Conservation (phyloP, 352 stramenopile genomes). For the Globisporangium acanthophoron region DNA sequence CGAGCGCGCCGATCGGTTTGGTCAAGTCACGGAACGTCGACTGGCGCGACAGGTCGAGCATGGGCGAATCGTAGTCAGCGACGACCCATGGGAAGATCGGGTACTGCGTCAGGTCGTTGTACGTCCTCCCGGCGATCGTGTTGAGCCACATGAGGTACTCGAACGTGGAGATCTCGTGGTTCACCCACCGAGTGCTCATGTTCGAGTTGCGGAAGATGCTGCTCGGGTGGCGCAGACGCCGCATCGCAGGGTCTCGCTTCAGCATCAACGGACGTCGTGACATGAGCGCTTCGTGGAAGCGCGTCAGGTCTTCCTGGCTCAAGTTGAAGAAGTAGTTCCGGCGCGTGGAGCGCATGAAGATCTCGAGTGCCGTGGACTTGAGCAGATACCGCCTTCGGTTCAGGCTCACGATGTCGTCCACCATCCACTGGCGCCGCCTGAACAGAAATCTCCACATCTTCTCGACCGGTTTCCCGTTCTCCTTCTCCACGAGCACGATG, state of each 20-base stretch:
- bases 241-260: constrained; percentile 65
- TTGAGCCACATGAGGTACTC: constrained; percentile 93
- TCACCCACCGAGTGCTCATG: constrained; percentile 66
- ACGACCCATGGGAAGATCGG: constrained; percentile 93
- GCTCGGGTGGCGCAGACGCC: constrained; percentile 68
- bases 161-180: constrained; percentile 95
- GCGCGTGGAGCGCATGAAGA: constrained; percentile 78
- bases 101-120: constrained; percentile 95
- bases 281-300: constrained; percentile 74
- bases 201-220: constrained; percentile 76
- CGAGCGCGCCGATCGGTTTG: constrained; percentile 97
- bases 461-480: constrained; percentile 28
- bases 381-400: constrained; percentile 78
- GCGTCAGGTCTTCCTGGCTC: constrained; percentile 34
- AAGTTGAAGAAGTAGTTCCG: constrained; percentile 87
- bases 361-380: constrained; percentile 71
- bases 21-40: constrained; percentile 93
- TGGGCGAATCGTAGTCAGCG: constrained; percentile 78
- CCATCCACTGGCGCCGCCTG: constrained; percentile 55
- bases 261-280: constrained; percentile 45
- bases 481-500: constrained; percentile 46
- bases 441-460: constrained; percentile 66
- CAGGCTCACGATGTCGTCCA: constrained; percentile 68
- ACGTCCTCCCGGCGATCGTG: constrained; percentile 82
- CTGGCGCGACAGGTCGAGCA: constrained; percentile 54